Evolutionary conservation across 371 early-diverging fungal genomes (phyloP).

Genomic region (Conidiobolus incongruus): DNA sequence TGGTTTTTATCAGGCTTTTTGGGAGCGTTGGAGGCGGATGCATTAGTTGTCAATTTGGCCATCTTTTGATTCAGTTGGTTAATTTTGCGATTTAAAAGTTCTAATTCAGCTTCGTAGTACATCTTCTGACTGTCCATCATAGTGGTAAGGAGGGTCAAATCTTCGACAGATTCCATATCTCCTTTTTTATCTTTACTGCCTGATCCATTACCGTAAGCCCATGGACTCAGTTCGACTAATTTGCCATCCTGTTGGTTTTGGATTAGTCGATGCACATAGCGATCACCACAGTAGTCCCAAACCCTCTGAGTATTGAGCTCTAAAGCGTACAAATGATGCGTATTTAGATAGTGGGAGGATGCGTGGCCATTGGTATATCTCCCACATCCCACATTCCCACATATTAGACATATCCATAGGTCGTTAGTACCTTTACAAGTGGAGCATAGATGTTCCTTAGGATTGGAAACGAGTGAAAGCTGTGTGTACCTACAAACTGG

Average conservation of each 20-base stretch:
- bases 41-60: too few relatives aligned
- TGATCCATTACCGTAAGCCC: too few relatives aligned
- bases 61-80: too few relatives aligned
- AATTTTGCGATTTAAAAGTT: too few relatives aligned
- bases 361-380: slow-evolving; percentile 61
- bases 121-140: too few relatives aligned
- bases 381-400: slow-evolving; percentile 75
- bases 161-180: too few relatives aligned
- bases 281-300: slow-evolving; percentile 94
- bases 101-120: too few relatives aligned
- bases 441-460: slow-evolving; percentile 19
- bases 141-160: too few relatives aligned
- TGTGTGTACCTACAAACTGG: slow-evolving; percentile 71
- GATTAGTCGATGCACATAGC: slow-evolving; percentile 75
- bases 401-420: slow-evolving; percentile 88
- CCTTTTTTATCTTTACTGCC: too few relatives aligned
- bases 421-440: slow-evolving; percentile 40
- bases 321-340: slow-evolving; percentile 61
- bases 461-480: not conserved
- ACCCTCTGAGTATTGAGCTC: slow-evolving; percentile 86
- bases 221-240: slow-evolving; percentile 74
- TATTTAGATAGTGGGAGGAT: slow-evolving; percentile 52
- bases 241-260: slow-evolving; percentile 78
- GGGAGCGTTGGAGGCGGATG: too few relatives aligned
- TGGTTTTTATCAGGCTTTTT: too few relatives aligned